Evolutionary conservation across 1,284 basidiomycete species (phyloP), one percentile per base, ranked within the genome.

Genomic region (Marasmius oreades): DNA sequence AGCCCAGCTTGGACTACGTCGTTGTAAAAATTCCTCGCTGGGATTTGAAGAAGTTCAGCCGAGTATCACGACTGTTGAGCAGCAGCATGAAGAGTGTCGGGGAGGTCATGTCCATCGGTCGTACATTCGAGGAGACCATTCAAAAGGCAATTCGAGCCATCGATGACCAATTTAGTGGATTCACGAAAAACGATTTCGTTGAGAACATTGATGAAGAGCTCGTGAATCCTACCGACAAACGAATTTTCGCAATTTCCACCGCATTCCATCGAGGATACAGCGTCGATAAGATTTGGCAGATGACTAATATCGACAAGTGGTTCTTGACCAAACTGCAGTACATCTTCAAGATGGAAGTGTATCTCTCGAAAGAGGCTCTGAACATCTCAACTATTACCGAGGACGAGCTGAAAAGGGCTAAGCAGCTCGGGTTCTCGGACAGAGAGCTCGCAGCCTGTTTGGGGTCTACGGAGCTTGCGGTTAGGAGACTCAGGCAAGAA

Each of bases 1-100:
- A 99, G 77, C 96, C 95, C 12, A 93, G 90, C 66, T 82, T 99
- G 77, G 96, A 99, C 73, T 98, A 99, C 71, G 87, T 92, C 61
- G 95, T 98, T 50, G 94, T 97, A 69, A 99, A 99, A 80, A 98
- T 99, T 67, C 96, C 96, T 53, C 89, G 95, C 61, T 99, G 96
- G 96, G 96, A 99, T 75, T 77, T 98, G 68, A 96, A 96, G 73
- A 99, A 99, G 82, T 99, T 99, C 77, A 92, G 72, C 66, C 85
- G 95, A 45, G 95, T 98, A 64, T 94, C 91, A 69, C 85, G 86
- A 56, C 78, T 92, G 47, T 77, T 98, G 52, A 93, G 92, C 70
- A 93, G 90, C 63, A 93, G 91, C 72, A 98, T 99, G 96, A 99
- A 99, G 85, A 94, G 91, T 67, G 97, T 99, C 5, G 96, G 96